Base-by-base conservation (phyloP, 441 rosid species). In the Biscutella laevigata region DNA sequence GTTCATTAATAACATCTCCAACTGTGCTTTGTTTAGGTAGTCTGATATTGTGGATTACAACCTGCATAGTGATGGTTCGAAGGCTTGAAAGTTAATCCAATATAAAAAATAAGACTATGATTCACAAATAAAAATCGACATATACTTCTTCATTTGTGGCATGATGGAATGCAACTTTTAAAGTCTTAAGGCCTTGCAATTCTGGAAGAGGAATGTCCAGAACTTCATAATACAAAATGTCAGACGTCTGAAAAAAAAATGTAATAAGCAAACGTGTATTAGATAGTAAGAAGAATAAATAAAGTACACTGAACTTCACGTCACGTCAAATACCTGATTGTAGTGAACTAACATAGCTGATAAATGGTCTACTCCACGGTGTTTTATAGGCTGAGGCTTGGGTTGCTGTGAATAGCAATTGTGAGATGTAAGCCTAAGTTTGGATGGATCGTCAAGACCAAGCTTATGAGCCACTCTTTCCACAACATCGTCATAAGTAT, bases 381-480 rank as follows among this genome's bases (percentile, higher is more conserved):
- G 81, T 68, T 81, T 83, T 66, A 83, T 77, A 61, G 91, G 91
- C 67, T 75, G 83, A 47, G 91, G 87, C 58, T 83, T 80, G 37
- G 91, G 91, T 64, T 79, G 87, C 81, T 81, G 87, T 24, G 87
- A 80, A 70, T 83, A 80, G 57, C 87, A 80, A 67, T 83, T 83
- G 55, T 80, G 91, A 69, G 87, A 71, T 34, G 91, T 80, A 19
- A 81, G 72, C 77, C 91, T 79, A 47, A 80, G 78, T 70, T 83
- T 83, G 48, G 87, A 78, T 53, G 91, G 79, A 69, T 83, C 91
- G 25, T 69, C 82, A 68, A 83, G 75, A 59, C 72, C 57, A 46
- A 81, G 83, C 64, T 70, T 74, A 10, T 33, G 65, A 59, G 87
- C 84, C 45, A 83, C 81, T 66, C 68, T 81, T 44, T 77, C 85